Conservation (phyloP, 176 grass and related monocot species). For the Musa beccarii region DNA sequence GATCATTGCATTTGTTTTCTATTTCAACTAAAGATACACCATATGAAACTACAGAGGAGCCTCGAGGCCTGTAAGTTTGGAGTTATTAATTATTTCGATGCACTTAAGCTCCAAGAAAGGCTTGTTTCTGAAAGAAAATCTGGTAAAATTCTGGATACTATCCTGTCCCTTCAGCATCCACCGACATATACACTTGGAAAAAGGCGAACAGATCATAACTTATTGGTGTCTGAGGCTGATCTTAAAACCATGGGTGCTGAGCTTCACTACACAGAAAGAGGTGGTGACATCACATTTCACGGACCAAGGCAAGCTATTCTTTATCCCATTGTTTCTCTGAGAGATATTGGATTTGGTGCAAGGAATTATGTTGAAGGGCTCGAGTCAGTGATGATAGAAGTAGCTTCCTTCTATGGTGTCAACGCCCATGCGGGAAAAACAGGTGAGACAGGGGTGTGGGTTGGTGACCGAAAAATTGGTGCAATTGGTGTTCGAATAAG, state of each 20-base stretch:
- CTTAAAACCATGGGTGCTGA: slow-evolving; percentile 61
- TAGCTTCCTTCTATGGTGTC: slow-evolving; percentile 58
- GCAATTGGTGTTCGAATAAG: slow-evolving; percentile 95
- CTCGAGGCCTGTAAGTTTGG: slow-evolving; percentile 64
- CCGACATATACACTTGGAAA: slow-evolving; percentile 93
- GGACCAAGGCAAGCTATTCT: slow-evolving; percentile 76
- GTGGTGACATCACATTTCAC: slow-evolving; percentile 89
- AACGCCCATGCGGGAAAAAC: slow-evolving; percentile 38
- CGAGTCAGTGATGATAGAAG: slow-evolving; percentile 71
- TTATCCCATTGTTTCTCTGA: slow-evolving; percentile 64
- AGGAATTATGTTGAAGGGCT: slow-evolving; percentile 82
- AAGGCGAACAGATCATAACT: slow-evolving; percentile 63
- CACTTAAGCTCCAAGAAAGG: slow-evolving; percentile 74
- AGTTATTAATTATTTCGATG: slow-evolving; percentile 59
- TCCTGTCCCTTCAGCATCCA: slow-evolving; percentile 76
- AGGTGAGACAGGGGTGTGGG: slow-evolving; percentile 80
- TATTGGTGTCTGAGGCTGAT: slow-evolving; percentile 42
- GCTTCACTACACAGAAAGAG: slow-evolving; percentile 65
- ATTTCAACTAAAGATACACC: not conserved
- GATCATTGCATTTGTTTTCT: not conserved
- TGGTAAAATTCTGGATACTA: slow-evolving; percentile 39
- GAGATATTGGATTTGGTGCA: slow-evolving; percentile 52
- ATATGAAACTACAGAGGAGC: slow-evolving; percentile 31
- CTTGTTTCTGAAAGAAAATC: slow-evolving; percentile 57
- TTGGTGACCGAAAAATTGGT: slow-evolving; percentile 80